A percentile compares a stretch with the other conserved stretches of the same genome.
Conservation (phyloP, 257 asterid species). For the Cinchona pubescens region DNA sequence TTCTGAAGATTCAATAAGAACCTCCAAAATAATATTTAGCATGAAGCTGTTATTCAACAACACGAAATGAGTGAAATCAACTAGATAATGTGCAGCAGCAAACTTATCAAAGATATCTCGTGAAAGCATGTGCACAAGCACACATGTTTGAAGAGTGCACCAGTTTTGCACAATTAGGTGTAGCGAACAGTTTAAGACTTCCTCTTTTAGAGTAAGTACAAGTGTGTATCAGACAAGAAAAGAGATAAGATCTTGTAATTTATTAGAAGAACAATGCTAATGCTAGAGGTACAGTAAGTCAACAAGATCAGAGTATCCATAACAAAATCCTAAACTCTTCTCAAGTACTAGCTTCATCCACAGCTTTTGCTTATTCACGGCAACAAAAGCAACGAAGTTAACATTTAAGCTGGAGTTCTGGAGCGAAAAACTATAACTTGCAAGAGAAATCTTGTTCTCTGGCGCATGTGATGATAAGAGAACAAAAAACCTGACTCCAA, state of each 20-base stretch:
- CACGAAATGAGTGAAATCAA: not conserved
- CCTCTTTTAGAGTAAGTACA: not conserved
- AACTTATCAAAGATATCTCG: not conserved
- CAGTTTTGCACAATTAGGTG: not conserved
- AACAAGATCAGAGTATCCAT: not conserved
- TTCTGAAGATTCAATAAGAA: not conserved
- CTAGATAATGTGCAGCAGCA: not conserved
- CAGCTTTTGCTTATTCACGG: not conserved
- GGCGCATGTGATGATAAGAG: not conserved
- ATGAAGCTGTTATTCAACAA: not conserved
- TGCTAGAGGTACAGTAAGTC: not conserved
- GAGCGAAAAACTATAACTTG: not conserved
- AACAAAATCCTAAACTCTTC: not conserved
- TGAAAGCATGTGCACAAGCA: not conserved
- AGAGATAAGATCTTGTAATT: not conserved
- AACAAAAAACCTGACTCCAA: not conserved
- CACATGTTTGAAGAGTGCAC: not conserved
- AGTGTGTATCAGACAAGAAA: not conserved
- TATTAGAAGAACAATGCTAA: not conserved
- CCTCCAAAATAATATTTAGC: not conserved
- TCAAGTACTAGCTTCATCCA: not conserved
- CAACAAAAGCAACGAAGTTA: not conserved
- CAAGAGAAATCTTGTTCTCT: not conserved
- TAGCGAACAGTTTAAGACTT: not conserved
- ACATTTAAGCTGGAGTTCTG: not conserved